phyloP scores from a whole-genome alignment of 257 asterid species.

The Solanum boliviense region DNA sequence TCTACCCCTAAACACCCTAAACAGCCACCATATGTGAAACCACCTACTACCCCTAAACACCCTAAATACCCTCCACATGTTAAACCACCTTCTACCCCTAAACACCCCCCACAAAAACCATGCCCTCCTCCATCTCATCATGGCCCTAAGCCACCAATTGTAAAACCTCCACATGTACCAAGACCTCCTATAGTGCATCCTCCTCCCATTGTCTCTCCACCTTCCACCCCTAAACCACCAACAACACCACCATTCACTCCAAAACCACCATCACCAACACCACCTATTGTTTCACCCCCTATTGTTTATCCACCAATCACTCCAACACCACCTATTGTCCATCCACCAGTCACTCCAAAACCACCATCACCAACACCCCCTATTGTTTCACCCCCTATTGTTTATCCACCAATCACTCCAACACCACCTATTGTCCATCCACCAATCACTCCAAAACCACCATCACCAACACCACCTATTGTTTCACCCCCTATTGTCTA shows the following conservation, averaged over 20 bases:
- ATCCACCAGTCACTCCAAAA: slow-evolving; percentile 1
- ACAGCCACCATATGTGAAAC: background rate
- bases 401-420: background rate
- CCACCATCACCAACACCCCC: slow-evolving; percentile 9
- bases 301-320: background rate
- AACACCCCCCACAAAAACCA: slow-evolving; percentile 2
- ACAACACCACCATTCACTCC: slow-evolving; percentile 7
- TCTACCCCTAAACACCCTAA: background rate
- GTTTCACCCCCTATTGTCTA: slow-evolving; percentile 2
- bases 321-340: slow-evolving; percentile 1
- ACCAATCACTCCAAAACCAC: slow-evolving; percentile 12
- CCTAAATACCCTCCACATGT: background rate
- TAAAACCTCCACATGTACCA: slow-evolving; percentile 10
- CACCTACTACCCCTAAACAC: background rate
- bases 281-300: slow-evolving; percentile 5
- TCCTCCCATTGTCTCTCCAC: slow-evolving; percentile 11
- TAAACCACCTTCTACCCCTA: slow-evolving; percentile 1
- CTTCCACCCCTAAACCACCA: background rate
- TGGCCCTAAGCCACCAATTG: slow-evolving; percentile 14
- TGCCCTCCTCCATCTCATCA: background rate
- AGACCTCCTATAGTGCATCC: slow-evolving; percentile 29
- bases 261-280: slow-evolving; percentile 4
- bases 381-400: background rate
- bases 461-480: background rate
- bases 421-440: slow-evolving; percentile 1